phyloP scores from a whole-genome alignment of 2,329 filamentous ascomycete species.

The Geosmithia putterillii region DNA sequence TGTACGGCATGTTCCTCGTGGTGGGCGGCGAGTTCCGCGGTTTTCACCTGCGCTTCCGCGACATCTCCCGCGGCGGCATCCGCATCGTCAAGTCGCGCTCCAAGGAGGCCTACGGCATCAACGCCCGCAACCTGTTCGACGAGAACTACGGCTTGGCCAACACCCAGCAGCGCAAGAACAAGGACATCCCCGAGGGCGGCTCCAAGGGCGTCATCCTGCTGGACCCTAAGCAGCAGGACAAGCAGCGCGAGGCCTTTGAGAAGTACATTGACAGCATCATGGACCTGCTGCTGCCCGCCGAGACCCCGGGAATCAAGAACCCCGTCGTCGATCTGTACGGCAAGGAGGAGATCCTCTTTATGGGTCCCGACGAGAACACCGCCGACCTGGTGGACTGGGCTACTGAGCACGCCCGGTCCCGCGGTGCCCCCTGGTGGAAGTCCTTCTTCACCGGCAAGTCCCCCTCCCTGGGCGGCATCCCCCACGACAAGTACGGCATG shows the following conservation, averaged over 20 bases:
- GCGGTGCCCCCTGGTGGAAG: constrained; percentile 98
- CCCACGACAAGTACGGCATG: constrained; percentile 95
- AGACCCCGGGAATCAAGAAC: constrained; percentile 95
- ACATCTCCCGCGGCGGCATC: constrained; percentile 93
- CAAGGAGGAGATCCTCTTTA: constrained; percentile 93
- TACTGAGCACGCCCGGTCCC: constrained; percentile 79
- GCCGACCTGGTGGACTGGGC: constrained; percentile 96
- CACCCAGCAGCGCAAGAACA: constrained; percentile 99
- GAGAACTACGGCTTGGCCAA: constrained; percentile 98
- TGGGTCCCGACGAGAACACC: constrained; percentile 98
- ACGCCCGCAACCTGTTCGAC: constrained; percentile 90
- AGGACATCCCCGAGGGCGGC: constrained; percentile 96
- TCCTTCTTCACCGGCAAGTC: constrained; percentile 99
- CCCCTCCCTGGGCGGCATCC: constrained; percentile 88
- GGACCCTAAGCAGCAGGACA: constrained; percentile 88
- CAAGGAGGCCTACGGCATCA: constrained; percentile 91
- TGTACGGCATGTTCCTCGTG: constrained; percentile 98
- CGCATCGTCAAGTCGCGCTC: constrained; percentile 97
- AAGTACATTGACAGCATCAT: constrained; percentile 99
- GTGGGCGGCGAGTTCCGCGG: constrained; percentile 94
- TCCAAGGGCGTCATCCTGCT: constrained; percentile 96
- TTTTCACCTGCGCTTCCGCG: constrained; percentile 94
- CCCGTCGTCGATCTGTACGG: constrained; percentile 92
- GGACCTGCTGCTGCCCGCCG: constrained; percentile 79
- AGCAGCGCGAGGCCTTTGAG: constrained; percentile 84